Base-by-base conservation (phyloP, 305 asterid genomes). In the Fraxinus dipetala region DNA sequence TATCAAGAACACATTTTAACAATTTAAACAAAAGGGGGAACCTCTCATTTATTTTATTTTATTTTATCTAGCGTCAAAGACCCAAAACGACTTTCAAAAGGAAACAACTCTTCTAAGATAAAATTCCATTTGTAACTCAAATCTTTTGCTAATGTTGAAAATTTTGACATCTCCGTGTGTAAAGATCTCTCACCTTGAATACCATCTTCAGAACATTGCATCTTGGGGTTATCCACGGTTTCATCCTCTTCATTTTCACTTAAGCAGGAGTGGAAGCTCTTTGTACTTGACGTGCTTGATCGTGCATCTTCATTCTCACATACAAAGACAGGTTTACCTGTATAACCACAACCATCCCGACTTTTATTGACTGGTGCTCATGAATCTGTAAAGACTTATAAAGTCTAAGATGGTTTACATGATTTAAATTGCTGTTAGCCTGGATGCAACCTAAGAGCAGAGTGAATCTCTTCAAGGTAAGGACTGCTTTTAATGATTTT, bases 181-280 rank as follows among this genome's bases (percentile, higher is more conserved):
- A 83, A 51, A 72, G 26, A 70, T 48, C 40, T 45, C 80, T 40
- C 63, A 87, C 90, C 86, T 85, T 80, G 86, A 56, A n/a, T 10
- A 59, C 74, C 65, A 14, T 87, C 86, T 32, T 79, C 86, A 67
- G 88, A 61, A 43, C 74, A 59, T 59, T 45, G 43, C 30, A 75
- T 84, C 31, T 80, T 83, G 45, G 73, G 76, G 26, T 75, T 76
- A 31, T 22, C 34, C 35, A 59, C n/a, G 67, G 30, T 56, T 75
- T 75, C 81, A 43, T 83, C 86, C 10, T 85, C 84, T 40, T 85
- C 85, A 75, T 70, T 86, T 26, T 69, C 79, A 36, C 85, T 77
- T 54, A 43, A 75, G 85, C 90, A 87, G 0, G 88, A 83, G 69
- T 35, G 59, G 77, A 85, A 87, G 84, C 90, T 87, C 45, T 24